Base-by-base conservation (phyloP, 768 basidiomycete genomes). In the Gymnopilus junonius region DNA sequence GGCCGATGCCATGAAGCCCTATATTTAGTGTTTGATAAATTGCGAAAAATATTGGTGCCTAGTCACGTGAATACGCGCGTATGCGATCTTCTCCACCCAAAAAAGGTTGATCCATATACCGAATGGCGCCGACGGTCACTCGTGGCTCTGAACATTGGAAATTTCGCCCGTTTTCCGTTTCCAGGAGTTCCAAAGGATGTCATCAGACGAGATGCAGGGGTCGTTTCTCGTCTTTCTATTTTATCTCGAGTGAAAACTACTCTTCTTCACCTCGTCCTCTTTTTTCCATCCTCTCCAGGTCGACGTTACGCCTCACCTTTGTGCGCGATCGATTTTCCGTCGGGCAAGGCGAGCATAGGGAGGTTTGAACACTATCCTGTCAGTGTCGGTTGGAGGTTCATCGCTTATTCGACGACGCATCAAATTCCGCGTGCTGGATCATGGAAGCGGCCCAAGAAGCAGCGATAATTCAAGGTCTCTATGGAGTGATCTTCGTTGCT, bases 401-500 rank as follows among this genome's bases (percentile, higher is more conserved):
- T 51, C n/a, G 17, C 6, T 32, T 29, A 4, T 29, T 51, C 48
- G 48, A 51, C 48, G 29, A 51, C 25, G 12, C 27, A 27, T 51
- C 48, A n/a, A 32, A 15, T 29, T 17, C 48, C 48, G 32, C 48
- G 29, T 14, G 46, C 46, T 50, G 46, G 46, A 50, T 50, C 46
- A 51, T 51, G 48, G 48, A 51, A 40, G 54, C 35, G 8, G 54
- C 54, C 21, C 54, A 55, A 40, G 35, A 25, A 27, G 54, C 34
- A 39, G 54, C 54, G 54, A 27, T 55, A 8, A 55, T 55, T 40
- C 35, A 55, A 40, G 54, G 35, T 37, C 39, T 55, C 35, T 55
- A 37, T 55, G 54, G 54, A 55, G 54, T 55, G 17, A 23, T 40
- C 32, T 55, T 55, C 27, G 54, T 55, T 55, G 34, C 54, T 35